A percentile compares a stretch with the other conserved stretches of the same genome.
These are phyloP conservation scores for Penicillium paneum DNA, from an alignment of 2,329 filamentous ascomycete genomes.

Conservation along the genomic window DNA sequence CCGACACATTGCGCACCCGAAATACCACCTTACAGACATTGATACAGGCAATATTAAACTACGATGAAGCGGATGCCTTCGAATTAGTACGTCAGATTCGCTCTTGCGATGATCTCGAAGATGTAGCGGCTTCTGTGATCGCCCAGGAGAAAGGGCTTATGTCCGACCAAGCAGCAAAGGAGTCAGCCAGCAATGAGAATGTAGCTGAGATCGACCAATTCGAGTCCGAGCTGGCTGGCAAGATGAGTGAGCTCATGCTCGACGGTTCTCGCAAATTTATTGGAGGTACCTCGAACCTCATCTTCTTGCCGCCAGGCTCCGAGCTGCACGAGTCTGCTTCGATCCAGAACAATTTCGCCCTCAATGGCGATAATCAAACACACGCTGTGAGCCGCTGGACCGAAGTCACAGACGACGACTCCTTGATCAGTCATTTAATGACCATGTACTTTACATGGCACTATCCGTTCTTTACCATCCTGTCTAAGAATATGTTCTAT, in stretches of 20 bases:
- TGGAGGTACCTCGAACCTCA: constrained; percentile 88
- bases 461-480: constrained; percentile 90
- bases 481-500: constrained; percentile 83
- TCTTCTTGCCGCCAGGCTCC: constrained; percentile 65
- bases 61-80: constrained; percentile 79
- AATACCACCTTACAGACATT: constrained; percentile 88
- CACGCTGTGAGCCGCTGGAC: constrained; percentile 85
- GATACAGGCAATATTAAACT: constrained; percentile 88
- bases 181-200: constrained; percentile 38
- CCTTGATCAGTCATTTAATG: constrained; percentile 79
- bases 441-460: constrained; percentile 99
- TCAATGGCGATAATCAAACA: constrained; percentile 52
- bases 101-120: constrained; percentile 72
- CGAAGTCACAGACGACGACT: constrained; percentile 72
- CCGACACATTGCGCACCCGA: constrained; percentile 80
- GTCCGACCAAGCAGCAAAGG: constrained; percentile 30
- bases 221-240: constrained; percentile 81
- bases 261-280: constrained; percentile 88
- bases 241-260: constrained; percentile 86
- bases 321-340: constrained; percentile 39
- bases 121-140: constrained; percentile 59
- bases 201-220: constrained; percentile 47
- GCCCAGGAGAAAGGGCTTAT: constrained; percentile 51
- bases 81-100: constrained; percentile 81
- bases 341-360: constrained; percentile 45